Percentiles rank a stretch among this genome's conserved stretches.
Evolutionary conservation across 352 stramenopile genomes (phyloP).

Genomic region (Phytopythium boreale): DNA sequence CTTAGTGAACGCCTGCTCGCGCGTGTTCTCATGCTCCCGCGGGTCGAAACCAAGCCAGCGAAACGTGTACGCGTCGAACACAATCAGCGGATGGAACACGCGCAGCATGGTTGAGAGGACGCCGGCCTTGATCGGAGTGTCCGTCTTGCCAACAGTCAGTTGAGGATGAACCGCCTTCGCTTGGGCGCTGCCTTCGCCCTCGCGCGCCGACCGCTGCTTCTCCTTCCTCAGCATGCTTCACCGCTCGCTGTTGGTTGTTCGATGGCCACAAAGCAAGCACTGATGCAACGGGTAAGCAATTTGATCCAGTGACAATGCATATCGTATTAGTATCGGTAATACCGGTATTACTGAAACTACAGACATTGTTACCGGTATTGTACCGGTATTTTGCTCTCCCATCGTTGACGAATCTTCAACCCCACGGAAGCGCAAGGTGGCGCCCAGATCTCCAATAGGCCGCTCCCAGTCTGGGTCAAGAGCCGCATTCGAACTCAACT

Average conservation of each 20-base stretch:
- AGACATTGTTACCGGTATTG: neutral
- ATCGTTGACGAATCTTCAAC: constrained; percentile 6
- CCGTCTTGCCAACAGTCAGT: too few relatives aligned
- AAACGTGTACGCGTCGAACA: constrained; percentile 33
- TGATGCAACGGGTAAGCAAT: too few relatives aligned
- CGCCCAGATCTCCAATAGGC: constrained; percentile 18
- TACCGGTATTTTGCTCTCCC: neutral
- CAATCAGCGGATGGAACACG: constrained; percentile 22
- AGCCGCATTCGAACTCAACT: neutral
- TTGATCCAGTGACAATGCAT: too few relatives aligned
- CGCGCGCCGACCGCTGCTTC: neutral
- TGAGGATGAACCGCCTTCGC: neutral
- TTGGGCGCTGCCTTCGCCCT: neutral
- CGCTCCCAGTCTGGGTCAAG: too few relatives aligned
- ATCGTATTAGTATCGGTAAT: too few relatives aligned
- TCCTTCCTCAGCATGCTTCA: neutral
- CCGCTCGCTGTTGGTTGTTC: too few relatives aligned
- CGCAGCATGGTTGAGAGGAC: constrained; percentile 1
- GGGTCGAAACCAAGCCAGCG: constrained; percentile 30
- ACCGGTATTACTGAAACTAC: too few relatives aligned
- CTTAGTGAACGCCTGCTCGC: constrained; percentile 27
- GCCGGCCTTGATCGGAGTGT: neutral
- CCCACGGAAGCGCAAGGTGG: neutral
- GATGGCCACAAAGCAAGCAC: neutral
- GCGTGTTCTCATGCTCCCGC: constrained; percentile 23